Evolutionary conservation across 805 yeast species (phyloP).

Genomic region (Candida ascalaphidarum): DNA sequence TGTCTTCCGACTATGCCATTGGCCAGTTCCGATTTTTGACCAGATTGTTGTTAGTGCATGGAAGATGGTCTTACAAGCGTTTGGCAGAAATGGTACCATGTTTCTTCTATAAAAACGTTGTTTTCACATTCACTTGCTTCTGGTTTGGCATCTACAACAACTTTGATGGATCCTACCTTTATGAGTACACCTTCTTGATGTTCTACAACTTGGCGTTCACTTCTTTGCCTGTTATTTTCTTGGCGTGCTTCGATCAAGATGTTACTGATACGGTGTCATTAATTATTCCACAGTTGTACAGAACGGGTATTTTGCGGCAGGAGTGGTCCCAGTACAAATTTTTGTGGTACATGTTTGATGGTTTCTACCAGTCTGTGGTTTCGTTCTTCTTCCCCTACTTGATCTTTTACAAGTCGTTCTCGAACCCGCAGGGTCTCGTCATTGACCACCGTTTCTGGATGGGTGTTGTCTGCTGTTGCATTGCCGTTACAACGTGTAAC

Average conservation of each 20-base stretch:
- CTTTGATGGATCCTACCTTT: constrained; percentile 74
- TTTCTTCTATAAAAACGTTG: constrained; percentile 73
- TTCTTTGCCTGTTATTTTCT: constrained; percentile 68
- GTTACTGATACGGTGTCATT: constrained; percentile 62
- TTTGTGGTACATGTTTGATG: constrained; percentile 69
- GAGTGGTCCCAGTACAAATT: constrained; percentile 70
- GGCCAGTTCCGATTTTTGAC: constrained; percentile 74
- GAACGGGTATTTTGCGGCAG: constrained; percentile 59
- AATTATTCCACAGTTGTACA: constrained; percentile 67
- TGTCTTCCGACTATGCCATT: constrained; percentile 81
- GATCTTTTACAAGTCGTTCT: constrained; percentile 22
- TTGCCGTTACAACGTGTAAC: constrained; percentile 63
- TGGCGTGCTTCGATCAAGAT: constrained; percentile 78
- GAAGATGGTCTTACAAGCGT: constrained; percentile 81
- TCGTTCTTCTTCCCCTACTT: constrained; percentile 70
- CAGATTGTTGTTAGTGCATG: constrained; percentile 64
- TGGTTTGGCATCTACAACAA: constrained; percentile 73
- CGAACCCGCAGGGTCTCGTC: constrained; percentile 43
- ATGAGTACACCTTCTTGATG: constrained; percentile 72
- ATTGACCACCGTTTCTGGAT: constrained; percentile 68
- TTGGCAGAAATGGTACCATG: constrained; percentile 77
- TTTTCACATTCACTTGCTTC: constrained; percentile 64
- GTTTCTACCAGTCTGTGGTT: constrained; percentile 64
- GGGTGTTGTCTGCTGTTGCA: constrained; percentile 59
- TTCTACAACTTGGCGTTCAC: constrained; percentile 80